Evolutionary conservation across 1,284 basidiomycete genomes (phyloP).

Genomic region (Heterobasidion parviporum): DNA sequence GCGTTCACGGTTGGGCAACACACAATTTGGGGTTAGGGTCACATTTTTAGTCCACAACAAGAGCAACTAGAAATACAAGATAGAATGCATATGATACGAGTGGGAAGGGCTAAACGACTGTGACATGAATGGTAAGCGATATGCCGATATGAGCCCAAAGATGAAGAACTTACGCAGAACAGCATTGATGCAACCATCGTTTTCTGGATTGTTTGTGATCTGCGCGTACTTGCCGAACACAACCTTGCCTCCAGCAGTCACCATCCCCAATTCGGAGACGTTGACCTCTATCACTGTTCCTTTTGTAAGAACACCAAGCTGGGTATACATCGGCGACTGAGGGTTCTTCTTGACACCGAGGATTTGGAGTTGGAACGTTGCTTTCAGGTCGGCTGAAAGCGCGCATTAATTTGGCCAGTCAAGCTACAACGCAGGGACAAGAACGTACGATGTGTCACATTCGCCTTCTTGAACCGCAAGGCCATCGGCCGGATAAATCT

Average conservation of each 20-base stretch:
- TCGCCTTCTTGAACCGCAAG: constrained; percentile 95
- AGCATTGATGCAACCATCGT: constrained; percentile 94
- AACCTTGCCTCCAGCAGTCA: constrained; percentile 96
- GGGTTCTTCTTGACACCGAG: constrained; percentile 99
- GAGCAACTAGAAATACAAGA: neutral
- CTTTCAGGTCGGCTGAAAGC: constrained; percentile 82
- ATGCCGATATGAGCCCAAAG: neutral
- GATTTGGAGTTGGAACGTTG: constrained; percentile 98
- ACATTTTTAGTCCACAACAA: neutral
- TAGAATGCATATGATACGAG: neutral
- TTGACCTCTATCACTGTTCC: constrained; percentile 99
- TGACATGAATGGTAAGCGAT: neutral
- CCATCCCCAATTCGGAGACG: constrained; percentile 94
- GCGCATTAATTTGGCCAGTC: constrained; percentile 5
- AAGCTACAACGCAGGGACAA: neutral
- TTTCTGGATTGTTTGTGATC: constrained; percentile 94
- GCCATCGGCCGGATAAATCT: constrained; percentile 98
- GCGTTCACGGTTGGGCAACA: neutral
- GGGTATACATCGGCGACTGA: constrained; percentile 95
- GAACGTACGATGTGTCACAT: constrained; percentile 92
- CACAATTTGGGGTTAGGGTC: neutral
- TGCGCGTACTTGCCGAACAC: constrained; percentile 93
- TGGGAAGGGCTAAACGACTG: neutral
- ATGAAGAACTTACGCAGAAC: constrained; percentile 62
- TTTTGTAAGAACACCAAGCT: constrained; percentile 95